A percentile compares a stretch with the other conserved stretches of the same genome.
Conservation (phyloP, 805 yeast genomes). For the Ogataea pini region DNA sequence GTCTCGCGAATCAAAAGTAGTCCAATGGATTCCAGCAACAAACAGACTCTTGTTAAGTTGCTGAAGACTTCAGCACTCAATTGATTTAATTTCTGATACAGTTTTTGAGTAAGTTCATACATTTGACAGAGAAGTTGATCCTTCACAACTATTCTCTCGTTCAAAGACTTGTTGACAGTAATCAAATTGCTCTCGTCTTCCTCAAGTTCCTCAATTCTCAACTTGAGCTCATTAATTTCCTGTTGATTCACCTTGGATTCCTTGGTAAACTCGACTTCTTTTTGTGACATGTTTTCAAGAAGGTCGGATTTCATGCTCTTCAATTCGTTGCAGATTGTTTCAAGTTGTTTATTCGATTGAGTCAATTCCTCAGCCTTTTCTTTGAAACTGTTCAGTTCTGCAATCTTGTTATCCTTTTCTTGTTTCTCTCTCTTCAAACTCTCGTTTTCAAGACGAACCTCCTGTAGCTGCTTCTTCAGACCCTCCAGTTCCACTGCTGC, state of each 20-base stretch:
- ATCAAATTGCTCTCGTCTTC: conserved; percentile 45
- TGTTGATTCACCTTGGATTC: conserved; percentile 53
- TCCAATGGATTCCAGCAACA: conserved; percentile 74
- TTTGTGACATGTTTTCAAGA: conserved; percentile 64
- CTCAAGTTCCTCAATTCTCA: conserved; percentile 50
- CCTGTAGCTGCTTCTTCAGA: conserved; percentile 19
- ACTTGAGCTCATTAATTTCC: conserved; percentile 49
- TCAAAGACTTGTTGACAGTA: conserved; percentile 43
- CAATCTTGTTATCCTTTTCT: conserved; percentile 19
- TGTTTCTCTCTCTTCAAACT: conserved; percentile 16
- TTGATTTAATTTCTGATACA: conserved; percentile 41
- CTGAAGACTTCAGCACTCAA: conserved; percentile 39
- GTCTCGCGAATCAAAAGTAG: conserved; percentile 55
- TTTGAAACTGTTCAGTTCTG: conserved; percentile 8
- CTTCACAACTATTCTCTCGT: conserved; percentile 25
- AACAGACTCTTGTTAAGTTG: conserved; percentile 51
- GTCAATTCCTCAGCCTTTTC: conserved; percentile 12
- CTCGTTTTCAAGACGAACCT: conserved; percentile 19
- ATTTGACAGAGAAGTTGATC: conserved; percentile 26
- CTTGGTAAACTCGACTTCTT: conserved; percentile 57
- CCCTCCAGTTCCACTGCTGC: conserved; percentile 17
- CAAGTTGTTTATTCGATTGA: conserved; percentile 16
- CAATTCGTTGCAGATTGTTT: conserved; percentile 26
- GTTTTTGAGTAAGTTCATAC: conserved; percentile 24
- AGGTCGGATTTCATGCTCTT: conserved; percentile 58